Evolutionary conservation across 2,329 filamentous ascomycete genomes (phyloP), one percentile per base, ranked within the genome.

Genomic region (Leptographium galeiforme): DNA sequence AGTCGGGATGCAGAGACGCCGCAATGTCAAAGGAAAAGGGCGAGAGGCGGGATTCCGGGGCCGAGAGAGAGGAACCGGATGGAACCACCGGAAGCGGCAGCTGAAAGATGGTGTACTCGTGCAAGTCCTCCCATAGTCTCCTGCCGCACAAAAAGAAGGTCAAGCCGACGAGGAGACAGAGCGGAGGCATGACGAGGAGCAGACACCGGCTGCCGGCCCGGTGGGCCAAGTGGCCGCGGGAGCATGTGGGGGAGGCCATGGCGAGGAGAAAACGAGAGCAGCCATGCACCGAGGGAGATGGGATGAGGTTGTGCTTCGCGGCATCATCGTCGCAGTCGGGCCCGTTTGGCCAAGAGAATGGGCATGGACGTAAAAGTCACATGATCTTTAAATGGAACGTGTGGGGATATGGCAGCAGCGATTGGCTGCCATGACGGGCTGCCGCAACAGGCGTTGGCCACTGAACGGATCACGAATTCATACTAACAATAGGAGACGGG

Each of bases 1-100:
- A 76, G 40, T 57, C 52, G 8, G 67, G 61, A 36, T 67, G 61
- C 44, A 6, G 18, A n/a, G 63, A 57, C 38, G 62, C 61, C 34
- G 57, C 57, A 40, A 67, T 62, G 57, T 75, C 70, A 62, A 75
- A 75, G 50, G 71, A 73, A 60, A 63, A 73, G 25, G 60, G 55
- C 39, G 66, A 68, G 19, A 54, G 46, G 59, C 48, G 56, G 18
- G 33, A 3, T 19, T 33, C 32, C 16, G 36, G 8, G 7, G 45
- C n/a, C n/a, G 30, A 34, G 14, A 34, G 14, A 14, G 45, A 34
- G 14, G 45, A 46, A 1, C 12, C 14, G 44, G 44, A 33, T 4
- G 30, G 16, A 8, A 34, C 5, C 19, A 18, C 19, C n/a, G 50
- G 43, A 19, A 30, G 43, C 8, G 19, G 10, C 45, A 34, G 36